Percentiles rank a stretch among this genome's conserved stretches.
Evolutionary conservation across 1,139 yeast species (phyloP).

Genomic region (Hemisphaericaspora subhashii): DNA sequence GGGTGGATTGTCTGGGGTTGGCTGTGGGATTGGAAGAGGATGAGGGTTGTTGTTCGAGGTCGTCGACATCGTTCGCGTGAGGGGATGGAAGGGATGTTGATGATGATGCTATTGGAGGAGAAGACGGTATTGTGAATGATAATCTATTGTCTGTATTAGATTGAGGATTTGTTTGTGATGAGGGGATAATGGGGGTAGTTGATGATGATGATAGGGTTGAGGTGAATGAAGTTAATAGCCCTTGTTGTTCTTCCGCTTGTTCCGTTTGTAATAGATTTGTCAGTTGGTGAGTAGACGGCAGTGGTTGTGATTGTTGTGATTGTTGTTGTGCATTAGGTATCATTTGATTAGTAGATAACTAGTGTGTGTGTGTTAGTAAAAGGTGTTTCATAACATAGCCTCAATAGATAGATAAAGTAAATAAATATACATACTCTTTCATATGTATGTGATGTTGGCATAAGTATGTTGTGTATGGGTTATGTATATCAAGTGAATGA

Average conservation of each 20-base stretch:
- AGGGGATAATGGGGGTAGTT: neutral
- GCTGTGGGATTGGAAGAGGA: neutral
- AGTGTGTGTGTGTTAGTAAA: neutral
- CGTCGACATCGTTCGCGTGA: neutral
- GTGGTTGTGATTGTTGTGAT: no score
- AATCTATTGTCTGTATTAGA: neutral
- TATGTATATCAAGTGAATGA: no score
- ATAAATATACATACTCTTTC: conserved; percentile 13
- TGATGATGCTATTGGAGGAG: conserved; percentile 8
- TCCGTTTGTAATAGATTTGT: no score
- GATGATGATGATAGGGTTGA: neutral
- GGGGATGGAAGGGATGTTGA: neutral
- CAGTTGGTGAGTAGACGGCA: neutral
- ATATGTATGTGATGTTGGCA: conserved; percentile 1
- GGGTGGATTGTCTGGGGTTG: conserved; percentile 18
- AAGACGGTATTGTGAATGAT: conserved; percentile 4
- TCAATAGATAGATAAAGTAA: neutral
- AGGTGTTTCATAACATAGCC: no score
- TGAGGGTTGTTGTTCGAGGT: neutral
- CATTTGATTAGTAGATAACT: neutral
- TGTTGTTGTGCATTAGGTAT: neutral
- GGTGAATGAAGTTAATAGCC: conserved; percentile 1
- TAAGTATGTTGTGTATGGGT: neutral
- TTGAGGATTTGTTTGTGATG: neutral
- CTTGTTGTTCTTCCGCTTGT: conserved; percentile 2